Evolutionary conservation across 495 filamentous ascomycete species (phyloP).

Genomic region (Polyplosphaeria fusca): DNA sequence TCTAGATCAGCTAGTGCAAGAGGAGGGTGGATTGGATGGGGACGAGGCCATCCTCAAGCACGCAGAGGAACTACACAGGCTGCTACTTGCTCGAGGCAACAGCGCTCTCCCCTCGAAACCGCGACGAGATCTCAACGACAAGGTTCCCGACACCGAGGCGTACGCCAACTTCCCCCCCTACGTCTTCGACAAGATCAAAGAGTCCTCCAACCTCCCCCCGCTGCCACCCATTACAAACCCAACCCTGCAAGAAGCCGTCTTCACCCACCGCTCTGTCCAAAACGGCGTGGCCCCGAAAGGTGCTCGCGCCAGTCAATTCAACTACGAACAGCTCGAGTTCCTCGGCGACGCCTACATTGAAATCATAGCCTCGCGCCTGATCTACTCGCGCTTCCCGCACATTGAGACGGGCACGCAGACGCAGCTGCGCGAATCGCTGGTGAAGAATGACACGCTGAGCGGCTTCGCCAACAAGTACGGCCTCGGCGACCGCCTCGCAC

Average conservation of each 20-base stretch:
- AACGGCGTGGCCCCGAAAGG: not conserved
- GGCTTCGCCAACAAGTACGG: slow-evolving; percentile 63
- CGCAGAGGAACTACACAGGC: slow-evolving; percentile 4
- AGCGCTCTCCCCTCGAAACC: not conserved
- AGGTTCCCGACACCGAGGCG: not conserved
- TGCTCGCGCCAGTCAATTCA: not conserved
- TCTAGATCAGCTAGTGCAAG: slow-evolving; percentile 15
- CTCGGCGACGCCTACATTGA: slow-evolving; percentile 45
- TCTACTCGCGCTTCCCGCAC: slow-evolving; percentile 38
- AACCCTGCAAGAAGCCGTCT: slow-evolving; percentile 57
- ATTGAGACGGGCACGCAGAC: slow-evolving; percentile 29
- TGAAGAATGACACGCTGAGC: slow-evolving; percentile 75
- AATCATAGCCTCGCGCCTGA: slow-evolving; percentile 36
- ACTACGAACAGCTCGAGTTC: slow-evolving; percentile 42
- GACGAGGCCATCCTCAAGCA: slow-evolving; percentile 22
- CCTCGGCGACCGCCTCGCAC: slow-evolving; percentile 56
- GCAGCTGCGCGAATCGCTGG: slow-evolving; percentile 39
- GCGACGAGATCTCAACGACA: slow-evolving; percentile 11
- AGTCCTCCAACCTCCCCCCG: slow-evolving; percentile 43
- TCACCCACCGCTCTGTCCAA: slow-evolving; percentile 53
- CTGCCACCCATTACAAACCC: slow-evolving; percentile 59
- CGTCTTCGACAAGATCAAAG: slow-evolving; percentile 5
- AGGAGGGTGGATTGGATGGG: not conserved
- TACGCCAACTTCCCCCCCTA: slow-evolving; percentile 12
- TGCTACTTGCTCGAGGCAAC: slow-evolving; percentile 11